Evolutionary conservation across 2,329 filamentous ascomycete genomes (phyloP), one percentile per base, ranked within the genome.

Genomic region (Diaporthe nobilis): DNA sequence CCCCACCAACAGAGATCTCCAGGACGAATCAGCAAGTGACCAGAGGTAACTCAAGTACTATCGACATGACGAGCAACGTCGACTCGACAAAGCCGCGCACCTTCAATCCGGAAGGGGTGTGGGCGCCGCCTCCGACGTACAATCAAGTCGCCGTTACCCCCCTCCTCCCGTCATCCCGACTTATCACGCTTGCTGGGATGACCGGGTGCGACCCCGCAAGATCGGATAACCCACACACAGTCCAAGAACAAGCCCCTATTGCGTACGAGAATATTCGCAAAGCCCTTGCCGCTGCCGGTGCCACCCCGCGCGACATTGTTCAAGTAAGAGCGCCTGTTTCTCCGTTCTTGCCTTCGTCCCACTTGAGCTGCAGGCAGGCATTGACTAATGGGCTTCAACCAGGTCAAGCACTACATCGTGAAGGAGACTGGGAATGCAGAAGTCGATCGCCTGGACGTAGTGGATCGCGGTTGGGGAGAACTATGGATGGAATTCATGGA

Each of bases 401-500:
- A 74, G 74, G 74, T 75, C 31, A 75, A 73, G 49, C 74, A 75
- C 13, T 75, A 75, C 58, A 73, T 75, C 42, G 68, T 75, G 12
- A 75, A 75, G 60, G 74, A 75, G 42, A 75, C 60, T 9, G 74
- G 70, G 5, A 7, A 75, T 42, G 58, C 74, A 13, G 49, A 72
- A 47, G 42, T 73, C n/a, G 74, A 75, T 28, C 68, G 51, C 7
- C 55, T 63, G 8, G 74, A 75, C 58, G 70, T 75, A 6, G 74
- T 75, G 12, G 74, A 75, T 17, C 74, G 74, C 13, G 74, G 74
- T 20, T 75, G 74, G 74, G 68, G 58, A 12, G 68, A 73, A 12
- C 28, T 73, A 4, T 75, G 74, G 74, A 73, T 34, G 25, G 74
- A 75, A 10, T 75, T 75, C 5, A 65, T 75, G 74, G 74, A 75